phyloP scores from a whole-genome alignment of 202 grass and related monocot genomes.

The Musa balbisiana region DNA sequence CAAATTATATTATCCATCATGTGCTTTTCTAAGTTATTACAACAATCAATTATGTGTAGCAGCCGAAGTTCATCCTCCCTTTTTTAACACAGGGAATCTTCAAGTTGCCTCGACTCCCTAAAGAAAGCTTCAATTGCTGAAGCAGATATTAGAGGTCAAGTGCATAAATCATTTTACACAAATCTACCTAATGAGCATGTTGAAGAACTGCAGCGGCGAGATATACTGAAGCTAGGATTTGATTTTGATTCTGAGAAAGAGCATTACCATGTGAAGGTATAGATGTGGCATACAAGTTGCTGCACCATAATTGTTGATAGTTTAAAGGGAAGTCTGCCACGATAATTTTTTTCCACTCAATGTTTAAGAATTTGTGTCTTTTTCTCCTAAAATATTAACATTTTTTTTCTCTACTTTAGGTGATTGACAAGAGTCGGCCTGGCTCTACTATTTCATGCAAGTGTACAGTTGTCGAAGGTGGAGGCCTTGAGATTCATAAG shows the following conservation, averaged over 20 bases:
- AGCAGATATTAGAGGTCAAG: constrained; percentile 29
- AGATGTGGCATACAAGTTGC: not conserved
- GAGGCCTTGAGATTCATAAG: constrained; percentile 46
- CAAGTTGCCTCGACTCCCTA: constrained; percentile 36
- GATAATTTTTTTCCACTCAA: too few relatives aligned
- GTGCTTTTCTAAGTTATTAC: too few relatives aligned
- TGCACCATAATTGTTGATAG: not conserved
- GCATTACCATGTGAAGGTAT: constrained; percentile 59
- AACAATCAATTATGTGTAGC: not conserved
- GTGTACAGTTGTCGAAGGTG: constrained; percentile 43
- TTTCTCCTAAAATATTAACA: not conserved
- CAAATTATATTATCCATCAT: too few relatives aligned
- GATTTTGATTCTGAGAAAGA: constrained; percentile 41
- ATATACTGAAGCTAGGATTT: constrained; percentile 34
- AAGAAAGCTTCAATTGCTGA: constrained; percentile 31
- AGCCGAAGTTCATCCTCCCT: not conserved
- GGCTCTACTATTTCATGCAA: constrained; percentile 62
- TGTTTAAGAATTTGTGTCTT: not conserved
- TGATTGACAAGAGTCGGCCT: constrained; percentile 47
- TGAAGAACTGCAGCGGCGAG: constrained; percentile 30
- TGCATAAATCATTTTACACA: constrained; percentile 49
- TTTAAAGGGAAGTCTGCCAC: not conserved
- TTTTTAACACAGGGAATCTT: constrained; percentile 24
- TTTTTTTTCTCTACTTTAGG: constrained; percentile 23
- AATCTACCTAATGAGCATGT: constrained; percentile 39